These are phyloP conservation scores for Volutella citrinella DNA, from an alignment of 2,329 filamentous ascomycete species.

Conservation along the genomic window DNA sequence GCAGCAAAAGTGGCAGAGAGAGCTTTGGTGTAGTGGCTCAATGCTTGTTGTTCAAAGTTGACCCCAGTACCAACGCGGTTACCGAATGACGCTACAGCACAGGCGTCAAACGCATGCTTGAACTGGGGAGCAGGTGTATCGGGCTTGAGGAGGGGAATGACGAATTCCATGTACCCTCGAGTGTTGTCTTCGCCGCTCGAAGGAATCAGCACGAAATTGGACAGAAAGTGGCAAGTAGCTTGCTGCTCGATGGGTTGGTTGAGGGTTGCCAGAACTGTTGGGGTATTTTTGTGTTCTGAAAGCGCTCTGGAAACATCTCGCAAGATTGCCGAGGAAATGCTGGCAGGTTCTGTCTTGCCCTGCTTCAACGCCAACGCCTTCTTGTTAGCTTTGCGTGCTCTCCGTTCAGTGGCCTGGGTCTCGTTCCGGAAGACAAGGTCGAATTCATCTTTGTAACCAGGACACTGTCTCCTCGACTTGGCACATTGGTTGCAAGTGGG, in stretches of 20 bases:
- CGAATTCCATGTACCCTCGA: slow-evolving; percentile 57
- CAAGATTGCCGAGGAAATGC: too few species aligned
- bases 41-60: slow-evolving; percentile 37
- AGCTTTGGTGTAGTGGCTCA: slow-evolving; percentile 54
- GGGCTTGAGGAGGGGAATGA: slow-evolving; percentile 52
- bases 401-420: slow-evolving; percentile 63
- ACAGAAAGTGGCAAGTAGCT: slow-evolving; percentile 57
- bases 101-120: slow-evolving; percentile 56
- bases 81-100: slow-evolving; percentile 54
- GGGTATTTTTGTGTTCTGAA: slow-evolving; percentile 10
- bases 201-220: slow-evolving; percentile 58
- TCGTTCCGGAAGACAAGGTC: slow-evolving; percentile 72
- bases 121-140: slow-evolving; percentile 46
- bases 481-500: slow-evolving; percentile 64
- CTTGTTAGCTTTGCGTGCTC: slow-evolving; percentile 55
- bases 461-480: slow-evolving; percentile 62
- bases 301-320: too few species aligned
- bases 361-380: slow-evolving; percentile 41
- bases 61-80: slow-evolving; percentile 42
- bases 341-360: too few species aligned
- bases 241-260: slow-evolving; percentile 43
- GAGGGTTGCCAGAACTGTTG: slow-evolving; percentile 15
- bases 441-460: slow-evolving; percentile 69
- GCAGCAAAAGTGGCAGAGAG: slow-evolving; percentile 51
- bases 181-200: slow-evolving; percentile 45